Evolutionary conservation across 2,329 filamentous ascomycete genomes (phyloP), one percentile per base, ranked within the genome.

Genomic region (Metarhizium humberi): DNA sequence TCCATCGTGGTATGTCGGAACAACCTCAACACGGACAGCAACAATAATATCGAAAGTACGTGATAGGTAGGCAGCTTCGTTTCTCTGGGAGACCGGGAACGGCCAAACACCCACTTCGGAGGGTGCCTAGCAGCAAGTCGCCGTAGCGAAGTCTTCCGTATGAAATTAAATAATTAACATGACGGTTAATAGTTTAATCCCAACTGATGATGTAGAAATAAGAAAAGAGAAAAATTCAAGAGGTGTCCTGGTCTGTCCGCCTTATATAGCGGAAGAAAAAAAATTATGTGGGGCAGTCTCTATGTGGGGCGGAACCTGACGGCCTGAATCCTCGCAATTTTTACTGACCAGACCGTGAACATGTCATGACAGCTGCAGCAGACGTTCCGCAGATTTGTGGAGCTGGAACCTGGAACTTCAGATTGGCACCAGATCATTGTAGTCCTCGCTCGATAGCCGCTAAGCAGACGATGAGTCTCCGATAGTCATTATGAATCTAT

Each of bases 91-190:
- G 76, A 76, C 76, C 75, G 76, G 76, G 76, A 79, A 79, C 76
- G 76, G 76, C 77, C 73, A 75, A 70, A 76, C 71, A 77, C 73
- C 72, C 73, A 79, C 73, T 65, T 73, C 66, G 34, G 49, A 53
- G 52, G 67, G 66, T 74, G 75, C 73, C 76, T 74, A 75, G 77
- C 76, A 79, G 76, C 76, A 77, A 77, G 75, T 75, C 76, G 73
- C 75, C 65, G 67, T 68, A 66, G 76, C 74, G 76, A 75, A 78
- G 76, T 76, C 76, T 68, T 56, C 73, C 75, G 66, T 64, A 62
- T 61, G 68, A 69, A 71, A 70, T 69, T 69, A 67, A 68, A 72
- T 73, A 74, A 56, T 57, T 57, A 75, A 78, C 71, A 68, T 78
- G 75, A 73, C 75, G 75, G 72, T 78, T 75, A 72, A 75, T 71